These are phyloP conservation scores for Alternaria conjuncta DNA, from an alignment of 2,329 filamentous ascomycete genomes.

Conservation along the genomic window DNA sequence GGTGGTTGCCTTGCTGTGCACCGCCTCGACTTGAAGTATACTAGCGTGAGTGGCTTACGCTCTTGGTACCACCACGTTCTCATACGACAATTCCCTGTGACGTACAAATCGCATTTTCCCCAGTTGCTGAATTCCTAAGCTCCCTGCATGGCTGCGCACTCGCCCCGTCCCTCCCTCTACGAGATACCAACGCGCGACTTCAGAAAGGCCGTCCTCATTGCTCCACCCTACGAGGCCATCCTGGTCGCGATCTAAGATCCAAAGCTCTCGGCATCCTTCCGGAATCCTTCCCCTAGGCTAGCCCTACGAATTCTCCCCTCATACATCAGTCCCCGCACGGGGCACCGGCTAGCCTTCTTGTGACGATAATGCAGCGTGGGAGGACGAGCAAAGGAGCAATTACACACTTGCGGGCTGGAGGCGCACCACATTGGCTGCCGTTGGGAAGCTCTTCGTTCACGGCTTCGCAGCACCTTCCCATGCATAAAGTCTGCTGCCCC, in stretches of 20 bases:
- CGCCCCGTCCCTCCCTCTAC: neutral
- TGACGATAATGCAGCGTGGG: neutral
- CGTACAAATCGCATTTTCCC: neutral
- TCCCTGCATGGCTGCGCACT: neutral
- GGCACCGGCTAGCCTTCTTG: neutral
- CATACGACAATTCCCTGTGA: neutral
- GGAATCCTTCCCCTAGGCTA: neutral
- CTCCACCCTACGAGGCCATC: neutral
- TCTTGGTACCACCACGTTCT: neutral
- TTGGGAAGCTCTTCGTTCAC: neutral
- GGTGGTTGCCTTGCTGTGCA: neutral
- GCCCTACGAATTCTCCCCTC: neutral
- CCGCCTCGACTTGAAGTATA: neutral
- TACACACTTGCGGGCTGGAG: neutral
- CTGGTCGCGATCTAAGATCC: neutral
- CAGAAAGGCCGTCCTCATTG: neutral
- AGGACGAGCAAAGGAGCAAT: neutral
- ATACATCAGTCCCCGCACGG: neutral
- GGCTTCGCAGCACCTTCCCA: neutral
- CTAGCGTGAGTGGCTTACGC: neutral
- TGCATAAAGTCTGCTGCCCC: constrained; percentile 2
- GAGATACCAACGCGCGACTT: neutral
- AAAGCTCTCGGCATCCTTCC: neutral
- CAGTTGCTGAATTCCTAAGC: neutral
- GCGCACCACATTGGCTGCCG: constrained; percentile 1